Evolutionary conservation across 495 filamentous ascomycete genomes (phyloP), one percentile per base, ranked within the genome.

Genomic region (Hypoxylon fragiforme): DNA sequence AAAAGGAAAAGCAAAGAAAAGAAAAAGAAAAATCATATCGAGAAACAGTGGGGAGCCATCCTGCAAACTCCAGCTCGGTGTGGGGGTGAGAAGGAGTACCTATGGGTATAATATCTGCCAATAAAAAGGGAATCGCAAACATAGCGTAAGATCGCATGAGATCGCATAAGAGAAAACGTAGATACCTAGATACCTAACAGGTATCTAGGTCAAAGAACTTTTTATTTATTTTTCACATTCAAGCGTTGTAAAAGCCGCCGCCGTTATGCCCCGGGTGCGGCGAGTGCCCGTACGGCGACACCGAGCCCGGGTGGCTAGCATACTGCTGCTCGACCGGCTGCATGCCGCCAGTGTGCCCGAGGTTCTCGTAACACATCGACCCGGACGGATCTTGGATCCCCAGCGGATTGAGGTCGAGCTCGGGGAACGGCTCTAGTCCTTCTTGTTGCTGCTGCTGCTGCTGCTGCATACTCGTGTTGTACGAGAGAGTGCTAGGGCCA

Each of bases 211-310:
- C n/a, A n/a, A n/a, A n/a, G n/a, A n/a, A n/a, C n/a, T n/a, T n/a
- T n/a, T n/a, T n/a, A n/a, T n/a, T n/a, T n/a, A n/a, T n/a, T n/a
- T n/a, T n/a, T n/a, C n/a, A 47, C 44, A 43, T 49, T 64, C 47
- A 65, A 37, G 61, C 44, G 4, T 60, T 50, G 52, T 72, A 77
- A 37, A 74, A 77, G n/a, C 40, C 50, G 6, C 40, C 50, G 6
- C 64, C 63, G 18, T 69, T 4, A 28, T 4, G 66, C 24, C 62
- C 63, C 57, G 63, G 71, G 34, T 72, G 65, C n/a, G 73, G 73
- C 20, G 73, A 76, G 22, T 67, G 73, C 7, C 49, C 50, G 50
- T 67, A 78, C 1, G 73, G 71, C 42, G 75, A 76, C 6, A 67
- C 63, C 11, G 73, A 74, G n/a, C 71, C 70, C 16, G 67, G 71